phyloP scores from a whole-genome alignment of 2,329 filamentous ascomycete genomes.

The Epichloe sibirici region DNA sequence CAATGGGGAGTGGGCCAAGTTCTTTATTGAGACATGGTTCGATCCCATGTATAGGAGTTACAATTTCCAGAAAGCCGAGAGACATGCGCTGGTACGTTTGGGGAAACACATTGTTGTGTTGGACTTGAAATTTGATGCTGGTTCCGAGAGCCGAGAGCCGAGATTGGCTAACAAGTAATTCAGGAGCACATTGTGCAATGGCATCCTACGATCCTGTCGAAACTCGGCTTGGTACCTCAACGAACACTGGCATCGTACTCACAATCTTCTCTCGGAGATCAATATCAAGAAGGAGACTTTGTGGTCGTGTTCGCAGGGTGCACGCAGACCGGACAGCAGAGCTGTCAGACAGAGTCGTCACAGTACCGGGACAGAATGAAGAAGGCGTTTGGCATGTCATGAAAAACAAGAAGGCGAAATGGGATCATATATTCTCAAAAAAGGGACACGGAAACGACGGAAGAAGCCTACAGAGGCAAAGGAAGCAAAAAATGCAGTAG shows the following conservation, averaged over 20 bases:
- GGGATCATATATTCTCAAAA: not conserved
- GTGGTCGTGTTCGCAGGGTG: conserved; percentile 71
- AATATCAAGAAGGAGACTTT: conserved; percentile 76
- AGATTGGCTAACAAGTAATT: not conserved
- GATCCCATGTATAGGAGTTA: conserved; percentile 88
- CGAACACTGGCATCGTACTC: conserved; percentile 71
- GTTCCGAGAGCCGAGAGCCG: not conserved
- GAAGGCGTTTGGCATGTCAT: conserved; percentile 21
- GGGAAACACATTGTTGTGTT: not conserved
- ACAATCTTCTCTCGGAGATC: conserved; percentile 38
- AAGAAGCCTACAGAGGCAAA: conserved; percentile 1
- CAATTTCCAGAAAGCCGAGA: conserved; percentile 92
- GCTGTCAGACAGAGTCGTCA: conserved; percentile 61
- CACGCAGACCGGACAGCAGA: conserved; percentile 39
- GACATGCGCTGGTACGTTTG: conserved; percentile 66
- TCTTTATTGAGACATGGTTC: conserved; percentile 91
- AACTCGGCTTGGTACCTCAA: conserved; percentile 82
- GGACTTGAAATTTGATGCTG: not conserved
- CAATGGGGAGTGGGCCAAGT: conserved; percentile 83
- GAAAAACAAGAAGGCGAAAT: not conserved
- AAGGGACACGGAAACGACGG: not conserved
- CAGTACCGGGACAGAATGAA: conserved; percentile 36
- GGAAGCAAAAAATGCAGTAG: not conserved
- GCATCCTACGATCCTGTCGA: conserved; percentile 91
- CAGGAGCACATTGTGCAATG: conserved; percentile 86